A percentile compares a stretch with the other conserved stretches of the same genome.
Evolutionary conservation across 768 basidiomycete species (phyloP).

Genomic region (Tylopilus balloui): DNA sequence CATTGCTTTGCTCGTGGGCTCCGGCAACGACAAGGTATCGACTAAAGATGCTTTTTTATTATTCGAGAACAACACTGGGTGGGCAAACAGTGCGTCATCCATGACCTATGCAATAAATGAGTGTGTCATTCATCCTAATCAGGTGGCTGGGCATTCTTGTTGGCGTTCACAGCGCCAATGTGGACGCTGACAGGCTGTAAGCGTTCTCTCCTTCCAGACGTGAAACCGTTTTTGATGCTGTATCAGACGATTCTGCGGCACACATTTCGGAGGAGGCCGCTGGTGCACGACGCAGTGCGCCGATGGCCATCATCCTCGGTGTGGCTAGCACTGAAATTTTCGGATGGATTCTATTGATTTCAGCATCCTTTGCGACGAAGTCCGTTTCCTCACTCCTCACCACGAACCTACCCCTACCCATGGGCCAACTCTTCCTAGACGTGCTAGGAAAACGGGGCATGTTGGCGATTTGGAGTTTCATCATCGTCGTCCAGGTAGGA

Average conservation of each 20-base stretch:
- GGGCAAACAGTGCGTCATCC: conserved; percentile 48
- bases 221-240: background rate
- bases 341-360: conserved; percentile 64
- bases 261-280: conserved; percentile 72
- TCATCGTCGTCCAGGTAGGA: conserved; percentile 56
- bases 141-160: conserved; percentile 72
- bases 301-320: conserved; percentile 63
- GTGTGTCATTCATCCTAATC: background rate
- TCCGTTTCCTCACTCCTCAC: conserved; percentile 49
- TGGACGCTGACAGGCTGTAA: conserved; percentile 76
- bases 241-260: conserved; percentile 67
- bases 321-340: conserved; percentile 55
- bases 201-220: conserved; percentile 20
- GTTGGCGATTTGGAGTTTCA: conserved; percentile 67
- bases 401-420: conserved; percentile 53
- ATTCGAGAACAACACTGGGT: conserved; percentile 69
- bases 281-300: conserved; percentile 59
- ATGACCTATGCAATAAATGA: background rate
- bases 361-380: conserved; percentile 58
- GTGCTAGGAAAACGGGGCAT: conserved; percentile 65
- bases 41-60: conserved; percentile 63
- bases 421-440: conserved; percentile 69
- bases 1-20: conserved; percentile 51
- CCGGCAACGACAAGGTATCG: conserved; percentile 56
- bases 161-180: conserved; percentile 73